Percentiles rank a stretch among this genome's conserved stretches.
These are phyloP conservation scores for Trichomonascaceae sp. DNA, from an alignment of 1,139 yeast genomes.

Conservation along the genomic window DNA sequence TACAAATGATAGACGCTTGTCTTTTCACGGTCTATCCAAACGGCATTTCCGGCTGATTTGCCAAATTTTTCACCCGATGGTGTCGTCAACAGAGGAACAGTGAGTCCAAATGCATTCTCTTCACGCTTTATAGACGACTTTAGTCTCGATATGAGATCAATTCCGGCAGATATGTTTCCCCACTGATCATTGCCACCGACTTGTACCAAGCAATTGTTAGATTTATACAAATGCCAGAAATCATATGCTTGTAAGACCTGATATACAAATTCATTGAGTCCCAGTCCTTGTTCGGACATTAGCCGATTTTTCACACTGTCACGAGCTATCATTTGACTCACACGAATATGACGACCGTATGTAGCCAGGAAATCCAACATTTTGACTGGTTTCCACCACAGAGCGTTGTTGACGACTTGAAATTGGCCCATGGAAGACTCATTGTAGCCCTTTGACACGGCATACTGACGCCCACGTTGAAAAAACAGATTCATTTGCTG, in stretches of 20 bases:
- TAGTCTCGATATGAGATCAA: constrained; percentile 73
- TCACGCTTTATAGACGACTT: constrained; percentile 18
- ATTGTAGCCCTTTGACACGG: constrained; percentile 46
- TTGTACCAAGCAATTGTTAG: constrained; percentile 61
- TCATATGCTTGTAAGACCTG: constrained; percentile 93
- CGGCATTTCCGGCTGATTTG: constrained; percentile 94
- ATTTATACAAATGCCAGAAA: constrained; percentile 70
- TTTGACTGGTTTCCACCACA: constrained; percentile 80
- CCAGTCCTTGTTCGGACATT: constrained; percentile 65
- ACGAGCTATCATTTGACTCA: constrained; percentile 81
- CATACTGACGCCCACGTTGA: constrained; percentile 53
- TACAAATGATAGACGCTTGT: constrained; percentile 80
- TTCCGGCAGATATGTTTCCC: constrained; percentile 97
- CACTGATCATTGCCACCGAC: constrained; percentile 98
- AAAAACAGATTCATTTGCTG: constrained; percentile 59
- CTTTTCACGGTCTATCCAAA: constrained; percentile 66
- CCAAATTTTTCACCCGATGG: constrained; percentile 93
- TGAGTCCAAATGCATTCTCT: constrained; percentile 57
- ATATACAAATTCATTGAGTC: constrained; percentile 89
- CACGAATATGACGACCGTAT: constrained; percentile 75
- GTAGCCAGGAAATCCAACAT: constrained; percentile 71
- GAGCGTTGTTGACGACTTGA: constrained; percentile 53
- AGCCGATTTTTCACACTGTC: constrained; percentile 80
- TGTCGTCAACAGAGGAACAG: constrained; percentile 86
- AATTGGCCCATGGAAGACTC: constrained; percentile 32